Conservation (phyloP, 129 eudicot species). For the Artemisia annua region DNA sequence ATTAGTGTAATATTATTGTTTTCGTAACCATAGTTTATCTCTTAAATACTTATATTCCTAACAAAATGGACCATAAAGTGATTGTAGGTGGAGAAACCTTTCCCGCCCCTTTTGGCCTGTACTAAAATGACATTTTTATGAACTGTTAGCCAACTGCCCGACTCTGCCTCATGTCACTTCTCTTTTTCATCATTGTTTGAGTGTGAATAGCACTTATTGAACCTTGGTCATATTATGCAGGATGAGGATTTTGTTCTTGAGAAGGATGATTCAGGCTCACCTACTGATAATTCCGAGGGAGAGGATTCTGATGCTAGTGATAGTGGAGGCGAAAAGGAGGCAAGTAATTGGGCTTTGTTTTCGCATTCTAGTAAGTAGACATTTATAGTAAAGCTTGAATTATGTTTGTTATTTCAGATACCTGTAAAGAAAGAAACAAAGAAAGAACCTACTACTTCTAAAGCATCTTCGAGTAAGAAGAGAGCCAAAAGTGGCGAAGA, state of each 20-base stretch:
- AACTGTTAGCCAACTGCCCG: neutral
- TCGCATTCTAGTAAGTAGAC: neutral
- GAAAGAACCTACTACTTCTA: conserved; percentile 51
- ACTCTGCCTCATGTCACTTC: neutral
- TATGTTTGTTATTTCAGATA: conserved; percentile 23
- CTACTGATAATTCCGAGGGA: conserved; percentile 80
- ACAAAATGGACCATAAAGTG: neutral
- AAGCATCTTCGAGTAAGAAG: conserved; percentile 56
- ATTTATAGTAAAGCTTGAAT: neutral
- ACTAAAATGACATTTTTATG: neutral
- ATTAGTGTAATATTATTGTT: neutral
- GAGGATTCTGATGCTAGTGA: conserved; percentile 72
- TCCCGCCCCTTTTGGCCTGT: neutral
- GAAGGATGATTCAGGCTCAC: conserved; percentile 75
- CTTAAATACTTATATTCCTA: neutral
- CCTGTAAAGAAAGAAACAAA: conserved; percentile 55
- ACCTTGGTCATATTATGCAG: conserved; percentile 33
- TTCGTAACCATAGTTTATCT: neutral
- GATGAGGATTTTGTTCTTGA: conserved; percentile 81
- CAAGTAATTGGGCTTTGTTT: conserved; percentile 6
- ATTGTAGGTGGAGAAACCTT: neutral
- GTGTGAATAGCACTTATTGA: neutral
- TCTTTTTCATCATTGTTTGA: neutral
- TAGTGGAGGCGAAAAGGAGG: conserved; percentile 64
- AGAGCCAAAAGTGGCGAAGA: conserved; percentile 57